Conservation (phyloP, 306 rosid species). For the Citrullus mucosospermus region DNA sequence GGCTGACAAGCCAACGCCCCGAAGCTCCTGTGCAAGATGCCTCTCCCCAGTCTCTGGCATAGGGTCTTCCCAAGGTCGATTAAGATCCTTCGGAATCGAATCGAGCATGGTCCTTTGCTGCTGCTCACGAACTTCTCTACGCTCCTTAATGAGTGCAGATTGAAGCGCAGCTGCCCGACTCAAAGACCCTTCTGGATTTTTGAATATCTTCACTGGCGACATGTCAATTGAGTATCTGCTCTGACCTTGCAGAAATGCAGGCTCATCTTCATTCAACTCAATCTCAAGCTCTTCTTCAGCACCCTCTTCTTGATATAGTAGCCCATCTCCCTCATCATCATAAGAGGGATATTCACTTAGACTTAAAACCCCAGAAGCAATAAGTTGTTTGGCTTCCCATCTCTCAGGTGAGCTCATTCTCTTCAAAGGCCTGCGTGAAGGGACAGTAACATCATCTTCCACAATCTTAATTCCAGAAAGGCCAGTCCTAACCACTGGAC, state of each 20-base stretch:
- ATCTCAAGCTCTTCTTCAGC: constrained; percentile 85
- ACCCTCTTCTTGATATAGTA: constrained; percentile 67
- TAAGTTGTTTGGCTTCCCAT: constrained; percentile 87
- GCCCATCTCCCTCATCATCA: constrained; percentile 80
- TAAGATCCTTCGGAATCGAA: constrained; percentile 86
- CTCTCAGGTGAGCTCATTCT: constrained; percentile 89
- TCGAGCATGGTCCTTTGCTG: constrained; percentile 84
- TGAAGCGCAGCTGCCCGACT: constrained; percentile 89
- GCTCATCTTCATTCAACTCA: constrained; percentile 86
- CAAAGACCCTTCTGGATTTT: constrained; percentile 84
- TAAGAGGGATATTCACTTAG: constrained; percentile 61
- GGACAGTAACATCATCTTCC: constrained; percentile 44
- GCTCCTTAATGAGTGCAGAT: constrained; percentile 84
- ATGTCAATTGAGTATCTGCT: constrained; percentile 68
- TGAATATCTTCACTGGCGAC: constrained; percentile 90
- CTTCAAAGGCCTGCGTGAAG: constrained; percentile 70
- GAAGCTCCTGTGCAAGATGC: constrained; percentile 82
- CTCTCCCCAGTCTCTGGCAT: constrained; percentile 87
- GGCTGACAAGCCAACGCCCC: constrained; percentile 87
- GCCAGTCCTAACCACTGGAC: constrained; percentile 54
- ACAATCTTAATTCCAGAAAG: constrained; percentile 78
- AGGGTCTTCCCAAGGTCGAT: constrained; percentile 97
- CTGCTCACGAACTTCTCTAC: constrained; percentile 82
- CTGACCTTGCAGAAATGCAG: constrained; percentile 77
- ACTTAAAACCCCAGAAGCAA: constrained; percentile 70